phyloP scores from a whole-genome alignment of 108 stramenopile genomes.

The Bacterosira constricta region DNA sequence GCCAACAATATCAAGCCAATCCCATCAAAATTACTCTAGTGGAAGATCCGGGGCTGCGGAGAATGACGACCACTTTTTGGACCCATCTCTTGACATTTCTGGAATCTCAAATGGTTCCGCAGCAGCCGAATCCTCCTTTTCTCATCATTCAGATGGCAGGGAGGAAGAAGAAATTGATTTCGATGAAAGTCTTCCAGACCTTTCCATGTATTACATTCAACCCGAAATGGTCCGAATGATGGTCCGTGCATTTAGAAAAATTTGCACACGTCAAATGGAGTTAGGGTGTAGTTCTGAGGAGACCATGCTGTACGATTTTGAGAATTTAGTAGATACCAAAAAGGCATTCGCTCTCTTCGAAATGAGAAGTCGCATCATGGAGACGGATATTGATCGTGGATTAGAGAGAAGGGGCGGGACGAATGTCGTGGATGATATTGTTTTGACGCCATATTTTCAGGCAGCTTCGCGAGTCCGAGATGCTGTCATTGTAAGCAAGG shows the following conservation, averaged over 20 bases:
- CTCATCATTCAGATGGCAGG: slow-evolving; percentile 20
- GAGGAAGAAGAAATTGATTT: slow-evolving; percentile 23
- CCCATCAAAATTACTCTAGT: neutral
- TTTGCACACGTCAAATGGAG: slow-evolving; percentile 51
- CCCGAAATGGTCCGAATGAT: slow-evolving; percentile 65
- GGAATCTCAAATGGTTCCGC: slow-evolving; percentile 28
- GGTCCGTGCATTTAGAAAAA: slow-evolving; percentile 74
- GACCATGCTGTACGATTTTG: slow-evolving; percentile 52
- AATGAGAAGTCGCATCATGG: slow-evolving; percentile 92
- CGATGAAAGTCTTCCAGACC: slow-evolving; percentile 35
- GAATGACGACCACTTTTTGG: slow-evolving; percentile 20
- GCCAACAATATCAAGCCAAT: no score
- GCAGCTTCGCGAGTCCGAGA: slow-evolving; percentile 79
- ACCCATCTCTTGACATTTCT: slow-evolving; percentile 38
- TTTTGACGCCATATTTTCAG: slow-evolving; percentile 72
- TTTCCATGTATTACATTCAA: slow-evolving; percentile 62
- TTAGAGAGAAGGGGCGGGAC: slow-evolving; percentile 84
- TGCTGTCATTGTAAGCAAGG: slow-evolving; percentile 87
- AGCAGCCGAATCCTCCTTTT: neutral
- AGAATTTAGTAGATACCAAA: slow-evolving; percentile 73
- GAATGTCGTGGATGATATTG: slow-evolving; percentile 77
- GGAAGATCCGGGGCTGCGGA: neutral
- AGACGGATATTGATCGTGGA: slow-evolving; percentile 88
- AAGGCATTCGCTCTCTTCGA: slow-evolving; percentile 87
- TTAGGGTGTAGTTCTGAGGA: slow-evolving; percentile 45